A percentile compares a stretch with the other conserved stretches of the same genome.
These are phyloP conservation scores for Spiraea crenata DNA, from an alignment of 331 rosid genomes.

Conservation along the genomic window DNA sequence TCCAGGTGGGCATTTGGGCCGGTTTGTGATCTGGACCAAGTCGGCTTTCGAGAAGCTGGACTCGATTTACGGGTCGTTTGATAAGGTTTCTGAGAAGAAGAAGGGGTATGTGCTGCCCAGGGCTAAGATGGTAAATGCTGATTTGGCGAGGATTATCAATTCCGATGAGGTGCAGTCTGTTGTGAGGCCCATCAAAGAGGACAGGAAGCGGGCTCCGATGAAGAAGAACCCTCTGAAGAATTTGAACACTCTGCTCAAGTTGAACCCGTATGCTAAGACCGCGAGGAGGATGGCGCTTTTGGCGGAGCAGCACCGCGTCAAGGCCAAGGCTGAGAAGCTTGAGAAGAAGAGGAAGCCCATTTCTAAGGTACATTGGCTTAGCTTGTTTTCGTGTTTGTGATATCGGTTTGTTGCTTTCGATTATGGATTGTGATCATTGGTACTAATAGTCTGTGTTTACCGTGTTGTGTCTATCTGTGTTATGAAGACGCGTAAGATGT, in stretches of 20 bases:
- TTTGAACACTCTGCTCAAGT: slow-evolving; percentile 56
- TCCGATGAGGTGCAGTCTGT: slow-evolving; percentile 79
- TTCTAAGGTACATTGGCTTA: slow-evolving; percentile 41
- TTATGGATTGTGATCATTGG: background rate
- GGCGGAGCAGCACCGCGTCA: slow-evolving; percentile 66
- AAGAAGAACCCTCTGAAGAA: slow-evolving; percentile 88
- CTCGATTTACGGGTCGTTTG: slow-evolving; percentile 75
- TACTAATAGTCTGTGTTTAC: background rate
- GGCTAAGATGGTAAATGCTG: slow-evolving; percentile 73
- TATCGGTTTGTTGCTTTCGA: background rate
- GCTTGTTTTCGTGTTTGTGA: background rate
- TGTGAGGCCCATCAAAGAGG: slow-evolving; percentile 71
- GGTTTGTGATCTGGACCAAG: slow-evolving; percentile 86
- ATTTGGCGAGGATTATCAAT: slow-evolving; percentile 72
- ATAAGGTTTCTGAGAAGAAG: slow-evolving; percentile 68
- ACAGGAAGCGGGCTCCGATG: slow-evolving; percentile 43
- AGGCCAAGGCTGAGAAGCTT: slow-evolving; percentile 79
- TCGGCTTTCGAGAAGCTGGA: slow-evolving; percentile 82
- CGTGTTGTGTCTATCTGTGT: background rate
- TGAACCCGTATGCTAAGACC: slow-evolving; percentile 80
- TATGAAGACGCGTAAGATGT: background rate
- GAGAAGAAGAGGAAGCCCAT: slow-evolving; percentile 64
- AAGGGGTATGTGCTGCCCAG: slow-evolving; percentile 61
- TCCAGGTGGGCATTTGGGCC: slow-evolving; percentile 82
- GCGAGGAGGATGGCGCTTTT: slow-evolving; percentile 72